These are phyloP conservation scores for Paraphysoderma sedebokerense DNA, from an alignment of 371 early-diverging fungal genomes.

Conservation along the genomic window DNA sequence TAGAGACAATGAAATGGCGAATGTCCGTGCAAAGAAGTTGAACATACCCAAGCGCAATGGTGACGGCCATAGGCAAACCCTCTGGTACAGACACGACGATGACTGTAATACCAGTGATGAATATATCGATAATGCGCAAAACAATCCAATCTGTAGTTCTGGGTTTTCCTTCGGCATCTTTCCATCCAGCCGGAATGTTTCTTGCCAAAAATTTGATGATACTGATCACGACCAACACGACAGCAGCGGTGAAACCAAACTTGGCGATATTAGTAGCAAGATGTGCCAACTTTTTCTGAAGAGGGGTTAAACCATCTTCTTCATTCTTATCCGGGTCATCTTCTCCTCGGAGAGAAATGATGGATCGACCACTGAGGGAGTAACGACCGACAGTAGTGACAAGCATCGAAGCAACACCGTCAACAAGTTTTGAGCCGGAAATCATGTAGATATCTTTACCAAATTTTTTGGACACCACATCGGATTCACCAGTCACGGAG, in stretches of 20 bases:
- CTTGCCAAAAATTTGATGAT: slow-evolving; percentile 60
- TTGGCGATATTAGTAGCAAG: slow-evolving; percentile 87
- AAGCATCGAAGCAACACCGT: slow-evolving; percentile 68
- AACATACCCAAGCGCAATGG: slow-evolving; percentile 92
- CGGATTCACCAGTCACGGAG: slow-evolving; percentile 81
- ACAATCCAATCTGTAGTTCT: slow-evolving; percentile 19
- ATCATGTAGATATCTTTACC: slow-evolving; percentile 65
- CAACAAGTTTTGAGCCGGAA: slow-evolving; percentile 76
- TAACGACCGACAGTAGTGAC: slow-evolving; percentile 72
- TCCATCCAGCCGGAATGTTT: slow-evolving; percentile 17
- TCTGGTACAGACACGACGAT: slow-evolving; percentile 97
- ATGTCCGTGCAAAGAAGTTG: slow-evolving; percentile 30
- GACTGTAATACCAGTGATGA: slow-evolving; percentile 44
- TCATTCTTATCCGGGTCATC: no score
- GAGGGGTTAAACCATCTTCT: slow-evolving; percentile 67
- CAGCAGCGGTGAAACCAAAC: slow-evolving; percentile 61
- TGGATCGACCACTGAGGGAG: slow-evolving; percentile 42
- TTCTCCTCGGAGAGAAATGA: slow-evolving; percentile 77
- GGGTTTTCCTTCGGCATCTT: neutral
- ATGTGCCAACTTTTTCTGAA: slow-evolving; percentile 68
- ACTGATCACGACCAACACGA: slow-evolving; percentile 58
- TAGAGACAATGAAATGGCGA: neutral
- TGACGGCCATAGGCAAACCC: slow-evolving; percentile 94
- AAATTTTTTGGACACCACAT: slow-evolving; percentile 56
- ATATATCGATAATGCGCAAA: slow-evolving; percentile 50